These are phyloP conservation scores for Stemphylium beticola DNA, from an alignment of 2,329 filamentous ascomycete species.

Conservation along the genomic window DNA sequence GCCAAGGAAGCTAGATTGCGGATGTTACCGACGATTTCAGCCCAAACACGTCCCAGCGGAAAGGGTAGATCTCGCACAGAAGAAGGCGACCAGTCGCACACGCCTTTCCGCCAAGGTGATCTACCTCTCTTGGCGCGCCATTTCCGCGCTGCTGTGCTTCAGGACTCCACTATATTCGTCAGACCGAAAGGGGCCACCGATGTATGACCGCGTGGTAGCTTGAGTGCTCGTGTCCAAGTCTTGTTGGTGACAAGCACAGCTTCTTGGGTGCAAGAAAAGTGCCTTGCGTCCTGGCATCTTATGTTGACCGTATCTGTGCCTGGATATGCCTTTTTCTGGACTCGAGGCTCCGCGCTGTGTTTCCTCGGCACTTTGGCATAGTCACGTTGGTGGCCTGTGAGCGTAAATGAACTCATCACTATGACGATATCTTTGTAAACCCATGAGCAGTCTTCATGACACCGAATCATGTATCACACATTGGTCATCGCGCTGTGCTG, in stretches of 20 bases:
- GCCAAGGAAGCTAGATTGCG: neutral
- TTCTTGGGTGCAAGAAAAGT: constrained; percentile 4
- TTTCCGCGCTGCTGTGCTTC: constrained; percentile 13
- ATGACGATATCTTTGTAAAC: neutral
- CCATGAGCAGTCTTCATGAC: neutral
- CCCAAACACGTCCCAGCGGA: constrained; percentile 7
- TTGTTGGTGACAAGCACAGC: constrained; percentile 26
- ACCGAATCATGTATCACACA: neutral
- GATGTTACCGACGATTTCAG: constrained; percentile 1
- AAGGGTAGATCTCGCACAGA: constrained; percentile 21
- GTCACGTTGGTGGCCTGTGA: neutral
- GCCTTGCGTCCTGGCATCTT: neutral
- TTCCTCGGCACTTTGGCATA: too few species aligned
- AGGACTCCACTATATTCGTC: constrained; percentile 1
- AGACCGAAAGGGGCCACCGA: constrained; percentile 3
- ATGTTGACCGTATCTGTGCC: neutral
- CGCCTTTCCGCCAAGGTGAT: constrained; percentile 28
- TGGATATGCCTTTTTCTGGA: neutral
- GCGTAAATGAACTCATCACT: neutral
- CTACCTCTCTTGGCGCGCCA: constrained; percentile 24
- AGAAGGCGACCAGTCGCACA: constrained; percentile 14
- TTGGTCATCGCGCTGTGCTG: neutral
- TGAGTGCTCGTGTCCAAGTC: constrained; percentile 8
- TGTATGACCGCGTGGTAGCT: constrained; percentile 1
- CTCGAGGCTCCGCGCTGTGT: too few species aligned